A percentile compares a stretch with the other conserved stretches of the same genome.
phyloP scores from a whole-genome alignment of 495 filamentous ascomycete species.

The Pseudomonodictys pantanalensis region DNA sequence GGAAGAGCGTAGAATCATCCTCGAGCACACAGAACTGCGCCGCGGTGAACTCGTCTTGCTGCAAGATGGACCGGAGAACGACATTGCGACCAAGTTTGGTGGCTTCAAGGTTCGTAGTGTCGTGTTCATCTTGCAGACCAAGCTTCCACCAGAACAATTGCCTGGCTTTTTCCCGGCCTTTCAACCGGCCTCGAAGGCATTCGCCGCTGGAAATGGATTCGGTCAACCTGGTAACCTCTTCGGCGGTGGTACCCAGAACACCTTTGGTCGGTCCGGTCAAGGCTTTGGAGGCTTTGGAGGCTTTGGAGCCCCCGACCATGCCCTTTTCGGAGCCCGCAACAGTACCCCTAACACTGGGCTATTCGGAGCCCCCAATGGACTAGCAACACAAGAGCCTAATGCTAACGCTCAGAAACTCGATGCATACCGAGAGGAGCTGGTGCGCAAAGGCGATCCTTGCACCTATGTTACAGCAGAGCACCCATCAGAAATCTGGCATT shows the following conservation, averaged over 20 bases:
- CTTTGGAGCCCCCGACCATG: neutral
- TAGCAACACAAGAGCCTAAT: too few relatives aligned
- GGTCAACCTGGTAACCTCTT: too few relatives aligned
- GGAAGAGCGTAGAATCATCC: slow-evolving; percentile 10
- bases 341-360: neutral
- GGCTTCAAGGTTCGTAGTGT: slow-evolving; percentile 6
- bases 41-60: slow-evolving; percentile 13
- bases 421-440: neutral
- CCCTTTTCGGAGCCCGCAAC: too few relatives aligned
- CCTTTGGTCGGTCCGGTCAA: neutral
- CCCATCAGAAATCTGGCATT: neutral
- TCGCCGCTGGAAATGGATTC: too few relatives aligned
- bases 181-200: too few relatives aligned
- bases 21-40: neutral
- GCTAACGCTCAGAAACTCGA: neutral
- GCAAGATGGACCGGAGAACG: neutral
- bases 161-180: neutral
- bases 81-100: slow-evolving; percentile 16
- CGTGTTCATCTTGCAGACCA: slow-evolving; percentile 11
- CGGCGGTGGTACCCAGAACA: neutral
- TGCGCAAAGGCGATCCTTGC: neutral
- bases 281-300: neutral
- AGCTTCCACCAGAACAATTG: neutral
- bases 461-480: neutral
- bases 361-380: too few relatives aligned